phyloP scores from a whole-genome alignment of 805 yeast species.

The Wickerhamiella bombiphila region DNA sequence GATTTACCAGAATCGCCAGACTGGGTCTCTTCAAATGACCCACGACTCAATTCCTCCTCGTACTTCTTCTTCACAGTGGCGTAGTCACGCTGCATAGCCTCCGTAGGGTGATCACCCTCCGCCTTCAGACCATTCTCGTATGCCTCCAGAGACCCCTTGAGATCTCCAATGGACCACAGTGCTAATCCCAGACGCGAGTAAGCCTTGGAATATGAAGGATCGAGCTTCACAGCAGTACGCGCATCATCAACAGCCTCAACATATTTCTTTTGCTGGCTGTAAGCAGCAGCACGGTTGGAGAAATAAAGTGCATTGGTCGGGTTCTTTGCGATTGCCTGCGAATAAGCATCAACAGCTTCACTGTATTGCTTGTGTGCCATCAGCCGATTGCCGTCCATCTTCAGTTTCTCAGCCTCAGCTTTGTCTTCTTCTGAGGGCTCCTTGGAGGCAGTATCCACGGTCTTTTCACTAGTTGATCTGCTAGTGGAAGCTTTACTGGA shows the following conservation, averaged over 20 bases:
- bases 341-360: slow-evolving; percentile 60
- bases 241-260: slow-evolving; percentile 75
- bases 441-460: slow-evolving; percentile 18
- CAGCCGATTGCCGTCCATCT: slow-evolving; percentile 76
- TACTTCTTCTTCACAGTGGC: slow-evolving; percentile 86
- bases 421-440: slow-evolving; percentile 32
- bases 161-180: slow-evolving; percentile 83
- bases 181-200: slow-evolving; percentile 93
- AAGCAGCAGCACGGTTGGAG: slow-evolving; percentile 95
- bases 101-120: slow-evolving; percentile 75
- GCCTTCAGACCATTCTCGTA: slow-evolving; percentile 74
- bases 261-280: slow-evolving; percentile 62
- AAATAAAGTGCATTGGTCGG: slow-evolving; percentile 68
- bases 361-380: slow-evolving; percentile 65
- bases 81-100: slow-evolving; percentile 82
- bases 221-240: slow-evolving; percentile 57
- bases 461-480: slow-evolving; percentile 2
- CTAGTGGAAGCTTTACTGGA: slow-evolving; percentile 1
- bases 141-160: slow-evolving; percentile 79
- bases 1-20: slow-evolving; percentile 14
- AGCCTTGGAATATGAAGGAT: slow-evolving; percentile 77
- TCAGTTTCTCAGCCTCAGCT: slow-evolving; percentile 68
- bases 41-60: slow-evolving; percentile 38
- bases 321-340: slow-evolving; percentile 59
- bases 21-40: slow-evolving; percentile 18